Evolutionary conservation across 106 monocot species (phyloP).

Genomic region (Alisma plantagoaquatica): DNA sequence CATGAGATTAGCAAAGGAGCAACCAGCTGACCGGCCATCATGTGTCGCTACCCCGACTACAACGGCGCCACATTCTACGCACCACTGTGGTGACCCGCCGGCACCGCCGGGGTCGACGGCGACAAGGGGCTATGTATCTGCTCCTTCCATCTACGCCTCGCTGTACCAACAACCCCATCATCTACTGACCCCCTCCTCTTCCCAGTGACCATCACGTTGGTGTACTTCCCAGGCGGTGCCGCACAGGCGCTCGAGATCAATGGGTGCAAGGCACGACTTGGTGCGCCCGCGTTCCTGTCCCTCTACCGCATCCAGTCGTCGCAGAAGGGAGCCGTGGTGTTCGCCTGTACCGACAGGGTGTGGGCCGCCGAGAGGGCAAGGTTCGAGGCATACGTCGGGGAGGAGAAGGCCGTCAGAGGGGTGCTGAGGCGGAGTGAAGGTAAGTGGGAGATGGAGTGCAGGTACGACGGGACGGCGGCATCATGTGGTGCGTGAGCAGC

Average conservation of each 20-base stretch:
- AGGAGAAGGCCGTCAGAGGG: constrained; percentile 37
- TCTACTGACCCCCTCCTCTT: not conserved
- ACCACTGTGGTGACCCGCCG: no score
- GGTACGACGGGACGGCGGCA: constrained; percentile 2
- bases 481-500: not conserved
- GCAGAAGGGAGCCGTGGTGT: constrained; percentile 16
- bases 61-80: no score
- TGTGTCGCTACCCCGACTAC: no score
- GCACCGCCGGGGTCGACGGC: no score
- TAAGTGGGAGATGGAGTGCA: constrained; percentile 38
- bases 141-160: constrained; percentile 41
- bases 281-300: constrained; percentile 19
- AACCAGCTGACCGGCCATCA: no score
- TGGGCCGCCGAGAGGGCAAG: constrained; percentile 27
- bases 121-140: constrained; percentile 35
- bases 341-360: constrained; percentile 43
- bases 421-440: constrained; percentile 16
- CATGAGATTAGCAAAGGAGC: no score
- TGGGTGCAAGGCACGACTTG: constrained; percentile 22
- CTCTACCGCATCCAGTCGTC: constrained; percentile 34
- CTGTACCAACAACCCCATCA: no score
- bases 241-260: constrained; percentile 38
- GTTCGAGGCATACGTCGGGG: constrained; percentile 50
- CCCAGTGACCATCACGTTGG: constrained; percentile 39
- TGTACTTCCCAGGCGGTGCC: constrained; percentile 41